Evolutionary conservation across 345 rosid species (phyloP).

Genomic region (Lepidium aucheri): DNA sequence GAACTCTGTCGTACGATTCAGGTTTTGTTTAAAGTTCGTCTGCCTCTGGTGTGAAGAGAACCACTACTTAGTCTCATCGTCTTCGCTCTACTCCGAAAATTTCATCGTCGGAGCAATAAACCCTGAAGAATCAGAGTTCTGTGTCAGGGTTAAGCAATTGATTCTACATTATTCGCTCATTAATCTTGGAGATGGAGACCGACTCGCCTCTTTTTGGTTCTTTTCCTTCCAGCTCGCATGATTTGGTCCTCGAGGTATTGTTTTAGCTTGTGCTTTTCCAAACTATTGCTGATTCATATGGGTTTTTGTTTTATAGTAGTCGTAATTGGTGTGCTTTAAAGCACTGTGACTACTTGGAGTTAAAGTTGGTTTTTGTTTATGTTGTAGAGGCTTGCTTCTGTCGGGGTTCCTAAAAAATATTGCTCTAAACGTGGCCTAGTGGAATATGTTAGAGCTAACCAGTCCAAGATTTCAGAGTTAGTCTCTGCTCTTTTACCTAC

Average conservation of each 20-base stretch:
- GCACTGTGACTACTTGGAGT: background rate
- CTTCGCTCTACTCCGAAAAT: background rate
- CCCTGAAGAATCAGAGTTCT: slow-evolving; percentile 55
- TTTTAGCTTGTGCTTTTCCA: background rate
- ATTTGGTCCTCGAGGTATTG: slow-evolving; percentile 46
- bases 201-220: slow-evolving; percentile 42
- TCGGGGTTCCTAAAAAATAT: slow-evolving; percentile 50
- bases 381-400: slow-evolving; percentile 58
- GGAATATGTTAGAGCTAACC: slow-evolving; percentile 37
- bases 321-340: background rate
- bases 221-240: slow-evolving; percentile 30
- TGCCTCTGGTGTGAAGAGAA: slow-evolving; percentile 3
- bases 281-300: background rate
- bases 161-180: slow-evolving; percentile 35
- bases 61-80: slow-evolving; percentile 4
- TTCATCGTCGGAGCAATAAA: slow-evolving; percentile 20
- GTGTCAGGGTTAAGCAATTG: slow-evolving; percentile 45
- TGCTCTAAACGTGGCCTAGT: slow-evolving; percentile 43
- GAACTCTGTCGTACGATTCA: slow-evolving; percentile 1
- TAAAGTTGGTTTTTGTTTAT: background rate
- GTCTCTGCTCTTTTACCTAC: slow-evolving; percentile 57
- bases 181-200: slow-evolving; percentile 42
- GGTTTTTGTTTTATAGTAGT: background rate
- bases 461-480: slow-evolving; percentile 33
- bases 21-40: background rate